These are phyloP conservation scores for Entelexis sorbosivorans DNA, from an alignment of 1,139 yeast genomes.

Conservation along the genomic window DNA sequence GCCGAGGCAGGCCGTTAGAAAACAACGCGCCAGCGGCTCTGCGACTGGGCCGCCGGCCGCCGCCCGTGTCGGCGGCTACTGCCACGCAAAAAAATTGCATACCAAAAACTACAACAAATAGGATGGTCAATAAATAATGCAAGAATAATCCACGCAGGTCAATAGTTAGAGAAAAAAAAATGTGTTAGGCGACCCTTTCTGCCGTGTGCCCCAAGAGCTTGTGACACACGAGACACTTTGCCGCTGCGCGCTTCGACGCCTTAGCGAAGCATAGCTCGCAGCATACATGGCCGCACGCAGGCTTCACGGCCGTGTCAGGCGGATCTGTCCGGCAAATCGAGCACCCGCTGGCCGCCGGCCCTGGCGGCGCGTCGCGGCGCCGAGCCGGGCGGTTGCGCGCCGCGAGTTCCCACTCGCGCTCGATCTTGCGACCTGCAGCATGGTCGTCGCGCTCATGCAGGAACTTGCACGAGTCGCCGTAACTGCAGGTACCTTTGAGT, in stretches of 20 bases:
- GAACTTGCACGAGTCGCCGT: conserved; percentile 96
- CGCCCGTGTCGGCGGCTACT: no score
- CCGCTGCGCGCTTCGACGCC: conserved; percentile 33
- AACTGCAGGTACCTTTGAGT: conserved; percentile 92
- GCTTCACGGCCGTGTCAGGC: conserved; percentile 1
- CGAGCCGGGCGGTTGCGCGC: neutral
- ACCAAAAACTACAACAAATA: no score
- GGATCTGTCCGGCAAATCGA: conserved; percentile 1
- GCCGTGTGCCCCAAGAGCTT: conserved; percentile 5
- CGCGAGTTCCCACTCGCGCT: conserved; percentile 35
- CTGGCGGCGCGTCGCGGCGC: no score
- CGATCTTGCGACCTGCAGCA: conserved; percentile 37
- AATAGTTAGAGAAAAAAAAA: no score
- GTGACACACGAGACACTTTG: conserved; percentile 14
- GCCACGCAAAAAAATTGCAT: no score
- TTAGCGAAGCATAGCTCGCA: conserved; percentile 55
- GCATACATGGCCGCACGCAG: conserved; percentile 55
- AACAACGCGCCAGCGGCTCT: neutral
- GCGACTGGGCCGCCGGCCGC: no score
- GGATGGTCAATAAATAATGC: no score
- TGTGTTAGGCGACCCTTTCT: neutral
- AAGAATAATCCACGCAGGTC: no score
- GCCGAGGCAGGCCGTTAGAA: neutral
- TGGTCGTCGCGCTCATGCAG: conserved; percentile 77
- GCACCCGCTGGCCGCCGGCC: conserved; percentile 42